phyloP scores from a whole-genome alignment of 768 basidiomycete species.

The Vararia minispora region DNA sequence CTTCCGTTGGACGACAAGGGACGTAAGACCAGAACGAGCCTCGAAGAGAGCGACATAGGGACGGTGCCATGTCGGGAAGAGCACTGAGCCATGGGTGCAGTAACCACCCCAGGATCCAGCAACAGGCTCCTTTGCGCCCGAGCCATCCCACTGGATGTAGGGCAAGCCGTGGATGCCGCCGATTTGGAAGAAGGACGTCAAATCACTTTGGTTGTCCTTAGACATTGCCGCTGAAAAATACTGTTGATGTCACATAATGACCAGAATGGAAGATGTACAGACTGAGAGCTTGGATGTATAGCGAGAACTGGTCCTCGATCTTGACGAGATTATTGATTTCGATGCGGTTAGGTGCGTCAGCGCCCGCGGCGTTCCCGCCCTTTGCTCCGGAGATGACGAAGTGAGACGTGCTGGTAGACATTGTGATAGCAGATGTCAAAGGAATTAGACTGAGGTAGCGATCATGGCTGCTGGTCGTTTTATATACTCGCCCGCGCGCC shows the following conservation, averaged over 20 bases:
- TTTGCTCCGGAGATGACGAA: slow-evolving; percentile 6
- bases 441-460: too few relatives aligned
- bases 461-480: too few relatives aligned
- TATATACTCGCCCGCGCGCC: too few relatives aligned
- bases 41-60: slow-evolving; percentile 41
- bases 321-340: slow-evolving; percentile 20
- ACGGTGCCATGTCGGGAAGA: slow-evolving; percentile 49
- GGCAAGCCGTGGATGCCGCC: slow-evolving; percentile 45
- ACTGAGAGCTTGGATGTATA: slow-evolving; percentile 42
- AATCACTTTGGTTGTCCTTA: slow-evolving; percentile 19
- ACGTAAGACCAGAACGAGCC: slow-evolving; percentile 20
- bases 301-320: slow-evolving; percentile 33
- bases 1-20: not conserved
- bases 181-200: slow-evolving; percentile 32
- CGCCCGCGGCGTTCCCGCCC: slow-evolving; percentile 6
- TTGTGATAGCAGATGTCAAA: not conserved
- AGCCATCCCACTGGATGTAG: slow-evolving; percentile 31
- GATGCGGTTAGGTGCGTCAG: slow-evolving; percentile 9
- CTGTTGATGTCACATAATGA: not conserved
- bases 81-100: slow-evolving; percentile 40
- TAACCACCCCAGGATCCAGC: slow-evolving; percentile 31
- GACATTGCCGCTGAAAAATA: slow-evolving; percentile 21
- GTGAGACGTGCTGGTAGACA: slow-evolving; percentile 13
- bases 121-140: slow-evolving; percentile 19
- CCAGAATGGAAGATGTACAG: slow-evolving; percentile 10